These are phyloP conservation scores for Fusarium xylarioides DNA, from an alignment of 2,329 filamentous ascomycete genomes.

Conservation along the genomic window DNA sequence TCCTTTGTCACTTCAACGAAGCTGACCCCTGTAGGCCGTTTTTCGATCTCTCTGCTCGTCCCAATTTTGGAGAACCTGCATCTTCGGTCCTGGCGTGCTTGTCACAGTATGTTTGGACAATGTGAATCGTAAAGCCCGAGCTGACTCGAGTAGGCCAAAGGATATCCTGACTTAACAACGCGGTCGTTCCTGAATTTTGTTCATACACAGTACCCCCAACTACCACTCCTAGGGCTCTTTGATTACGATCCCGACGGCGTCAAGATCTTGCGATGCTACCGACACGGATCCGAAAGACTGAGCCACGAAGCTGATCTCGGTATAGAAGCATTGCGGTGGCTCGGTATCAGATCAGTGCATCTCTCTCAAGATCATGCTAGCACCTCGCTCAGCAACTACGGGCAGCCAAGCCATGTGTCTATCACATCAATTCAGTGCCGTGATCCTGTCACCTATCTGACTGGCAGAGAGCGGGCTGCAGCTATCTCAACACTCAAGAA, in stretches of 20 bases:
- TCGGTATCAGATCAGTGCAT: slow-evolving; percentile 66
- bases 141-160: slow-evolving; percentile 69
- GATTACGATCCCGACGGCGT: slow-evolving; percentile 83
- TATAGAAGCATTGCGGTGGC: slow-evolving; percentile 66
- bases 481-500: slow-evolving; percentile 63
- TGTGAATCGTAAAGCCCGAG: neutral
- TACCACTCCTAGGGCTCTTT: slow-evolving; percentile 71
- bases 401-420: slow-evolving; percentile 16
- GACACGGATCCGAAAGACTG: slow-evolving; percentile 70
- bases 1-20: neutral
- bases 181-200: slow-evolving; percentile 69
- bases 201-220: slow-evolving; percentile 54
- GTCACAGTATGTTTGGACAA: slow-evolving; percentile 63
- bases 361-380: slow-evolving; percentile 38
- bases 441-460: slow-evolving; percentile 54
- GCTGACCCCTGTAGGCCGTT: slow-evolving; percentile 65
- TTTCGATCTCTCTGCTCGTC: slow-evolving; percentile 73
- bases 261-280: slow-evolving; percentile 78
- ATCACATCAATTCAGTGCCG: slow-evolving; percentile 42
- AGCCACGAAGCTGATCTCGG: slow-evolving; percentile 65
- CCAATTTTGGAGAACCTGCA: slow-evolving; percentile 60
- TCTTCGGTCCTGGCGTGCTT: slow-evolving; percentile 67
- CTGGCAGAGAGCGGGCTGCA: slow-evolving; percentile 64
- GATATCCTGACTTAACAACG: slow-evolving; percentile 80
- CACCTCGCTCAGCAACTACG: neutral